Evolutionary conservation across 805 yeast species (phyloP).

Genomic region (Wickerhamomyces subpelliculosus): DNA sequence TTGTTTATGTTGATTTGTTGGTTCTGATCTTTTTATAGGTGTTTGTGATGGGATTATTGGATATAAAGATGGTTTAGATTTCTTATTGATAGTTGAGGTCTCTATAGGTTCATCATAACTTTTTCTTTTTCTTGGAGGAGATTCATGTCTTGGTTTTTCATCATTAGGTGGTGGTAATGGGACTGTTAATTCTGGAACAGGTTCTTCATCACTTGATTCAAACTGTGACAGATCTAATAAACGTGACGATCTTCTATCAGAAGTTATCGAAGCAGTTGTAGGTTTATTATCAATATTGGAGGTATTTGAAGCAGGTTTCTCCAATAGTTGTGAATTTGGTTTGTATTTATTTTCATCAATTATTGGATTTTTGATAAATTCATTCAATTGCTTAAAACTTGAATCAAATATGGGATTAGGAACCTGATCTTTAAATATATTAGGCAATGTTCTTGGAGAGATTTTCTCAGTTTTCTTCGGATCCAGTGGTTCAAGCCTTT

Average conservation of each 20-base stretch:
- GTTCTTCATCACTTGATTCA: slow-evolving; percentile 21
- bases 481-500: no score
- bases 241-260: neutral
- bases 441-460: no score
- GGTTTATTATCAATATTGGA: no score
- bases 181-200: slow-evolving; percentile 18
- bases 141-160: neutral
- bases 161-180: no score
- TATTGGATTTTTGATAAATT: neutral
- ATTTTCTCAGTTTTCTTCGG: no score
- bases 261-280: neutral
- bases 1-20: neutral
- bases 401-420: no score
- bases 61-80: neutral
- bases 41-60: neutral
- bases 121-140: neutral
- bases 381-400: neutral
- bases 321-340: neutral
- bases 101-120: slow-evolving; percentile 1
- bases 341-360: neutral
- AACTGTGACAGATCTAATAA: slow-evolving; percentile 7
- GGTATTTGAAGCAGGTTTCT: no score
- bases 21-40: neutral
- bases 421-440: no score
- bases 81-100: slow-evolving; percentile 1